Conservation (phyloP, 164 flowering plant genomes). For the Kalanchoe fedtschenkoi region DNA sequence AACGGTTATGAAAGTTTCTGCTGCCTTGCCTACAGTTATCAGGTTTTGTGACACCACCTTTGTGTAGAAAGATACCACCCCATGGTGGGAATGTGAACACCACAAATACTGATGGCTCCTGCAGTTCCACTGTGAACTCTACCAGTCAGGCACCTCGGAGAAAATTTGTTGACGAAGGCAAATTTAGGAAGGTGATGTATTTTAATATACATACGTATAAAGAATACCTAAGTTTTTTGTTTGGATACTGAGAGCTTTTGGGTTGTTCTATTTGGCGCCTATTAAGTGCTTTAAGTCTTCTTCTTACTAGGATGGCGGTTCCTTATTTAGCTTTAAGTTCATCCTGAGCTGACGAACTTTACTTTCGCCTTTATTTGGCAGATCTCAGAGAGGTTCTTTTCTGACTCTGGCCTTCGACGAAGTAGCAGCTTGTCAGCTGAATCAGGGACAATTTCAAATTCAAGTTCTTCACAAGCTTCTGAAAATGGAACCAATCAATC, state of each 20-base stretch:
- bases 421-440: constrained; percentile 83
- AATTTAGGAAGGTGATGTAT: constrained; percentile 69
- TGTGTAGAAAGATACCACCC: constrained; percentile 55
- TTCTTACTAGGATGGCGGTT: neutral
- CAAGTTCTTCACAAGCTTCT: constrained; percentile 29
- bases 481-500: constrained; percentile 71
- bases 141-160: constrained; percentile 80
- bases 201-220: neutral
- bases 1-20: neutral
- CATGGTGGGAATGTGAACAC: constrained; percentile 31
- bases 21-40: constrained; percentile 38
- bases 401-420: constrained; percentile 89
- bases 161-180: constrained; percentile 94
- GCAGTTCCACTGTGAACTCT: constrained; percentile 59
- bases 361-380: constrained; percentile 11
- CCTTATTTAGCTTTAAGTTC: neutral
- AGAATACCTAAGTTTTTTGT: neutral
- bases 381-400: constrained; percentile 89
- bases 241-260: neutral
- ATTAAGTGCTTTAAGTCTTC: neutral
- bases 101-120: constrained; percentile 48
- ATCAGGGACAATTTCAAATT: constrained; percentile 28
- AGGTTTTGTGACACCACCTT: constrained; percentile 79
- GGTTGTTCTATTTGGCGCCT: neutral
- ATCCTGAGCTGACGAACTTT: neutral